Evolutionary conservation across 106 monocot species (phyloP), one percentile per base, ranked within the genome.

Genomic region (Platanthera zijinensis): DNA sequence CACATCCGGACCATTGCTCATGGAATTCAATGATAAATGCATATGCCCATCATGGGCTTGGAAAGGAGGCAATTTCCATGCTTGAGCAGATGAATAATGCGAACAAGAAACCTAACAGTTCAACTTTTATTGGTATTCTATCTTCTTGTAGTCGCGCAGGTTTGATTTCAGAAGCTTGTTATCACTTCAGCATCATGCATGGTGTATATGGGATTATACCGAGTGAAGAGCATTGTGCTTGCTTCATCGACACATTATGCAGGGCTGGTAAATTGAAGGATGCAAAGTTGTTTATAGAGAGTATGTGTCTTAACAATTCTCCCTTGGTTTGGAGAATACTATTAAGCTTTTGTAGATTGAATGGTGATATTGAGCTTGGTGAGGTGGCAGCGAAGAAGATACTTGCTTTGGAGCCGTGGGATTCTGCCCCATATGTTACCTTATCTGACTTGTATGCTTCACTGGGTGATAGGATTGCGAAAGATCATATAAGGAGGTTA

Each of bases 1-100:
- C 1, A 18, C 9, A 48, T 52, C 75, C 61, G 62, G 82, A 85
- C 79, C 62, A 76, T 19, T 63, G 82, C 50, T 78, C 85, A 61
- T 85, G 85, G 85, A 85, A 82, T 52, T 68, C 85, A 11, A 79
- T 82, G 75, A 79, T 85, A 6, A 72, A 14, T 69, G 79, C 85
- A 14, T 79, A 76, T 64, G 78, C 78, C 15, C 71, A 72, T 59
- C 78, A 79, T 50, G 85, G 82, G 32, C 78, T 49, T 64, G 85
- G 75, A 28, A 75, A 52, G 11, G 79, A 82, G 25, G 85, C 82
- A 13, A 71, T 79, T 11, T 17, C 76, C 56, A n/a, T 78, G 18
- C 73, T 82, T 19, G 25, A n/a, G 14, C 64, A 76, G 68, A 82
- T 85, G 85, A 82, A 71, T 52, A 45, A 50, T 52, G 61, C 28